Conservation (phyloP, 257 asterid genomes). For the Haberlea rhodopensis region DNA sequence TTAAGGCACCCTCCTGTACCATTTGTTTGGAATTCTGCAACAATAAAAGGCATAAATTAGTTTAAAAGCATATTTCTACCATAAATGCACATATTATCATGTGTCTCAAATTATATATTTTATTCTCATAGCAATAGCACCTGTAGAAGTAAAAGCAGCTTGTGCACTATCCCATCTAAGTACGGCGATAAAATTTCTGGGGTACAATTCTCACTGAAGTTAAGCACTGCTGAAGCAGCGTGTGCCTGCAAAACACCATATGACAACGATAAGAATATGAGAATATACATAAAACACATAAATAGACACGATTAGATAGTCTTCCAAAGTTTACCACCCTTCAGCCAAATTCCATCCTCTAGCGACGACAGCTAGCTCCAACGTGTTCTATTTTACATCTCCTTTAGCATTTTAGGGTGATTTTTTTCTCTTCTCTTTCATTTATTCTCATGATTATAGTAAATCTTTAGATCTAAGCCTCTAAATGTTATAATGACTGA, state of each 20-base stretch:
- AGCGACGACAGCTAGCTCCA: no score
- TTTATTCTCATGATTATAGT: no score
- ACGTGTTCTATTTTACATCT: no score
- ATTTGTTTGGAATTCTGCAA: constrained; percentile 91
- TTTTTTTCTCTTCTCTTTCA: no score
- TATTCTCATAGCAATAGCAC: constrained; percentile 33
- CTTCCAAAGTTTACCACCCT: no score
- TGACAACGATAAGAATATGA: constrained; percentile 3
- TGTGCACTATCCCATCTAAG: constrained; percentile 79
- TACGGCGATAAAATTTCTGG: constrained; percentile 84
- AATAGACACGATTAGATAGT: not conserved
- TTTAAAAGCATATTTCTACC: constrained; percentile 8
- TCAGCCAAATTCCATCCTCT: no score
- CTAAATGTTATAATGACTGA: no score
- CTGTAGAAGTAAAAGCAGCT: constrained; percentile 81
- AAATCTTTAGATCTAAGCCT: no score
- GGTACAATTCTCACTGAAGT: constrained; percentile 91
- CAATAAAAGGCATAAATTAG: constrained; percentile 18
- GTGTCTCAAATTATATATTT: not conserved
- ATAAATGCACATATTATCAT: not conserved
- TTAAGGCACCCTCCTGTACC: constrained; percentile 98
- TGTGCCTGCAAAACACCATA: constrained; percentile 64
- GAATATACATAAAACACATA: not conserved
- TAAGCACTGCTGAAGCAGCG: constrained; percentile 93
- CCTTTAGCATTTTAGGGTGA: no score